Percentiles rank a stretch among this genome's conserved stretches.
phyloP scores from a whole-genome alignment of 2,329 filamentous ascomycete species.

The Cadophora sp. region DNA sequence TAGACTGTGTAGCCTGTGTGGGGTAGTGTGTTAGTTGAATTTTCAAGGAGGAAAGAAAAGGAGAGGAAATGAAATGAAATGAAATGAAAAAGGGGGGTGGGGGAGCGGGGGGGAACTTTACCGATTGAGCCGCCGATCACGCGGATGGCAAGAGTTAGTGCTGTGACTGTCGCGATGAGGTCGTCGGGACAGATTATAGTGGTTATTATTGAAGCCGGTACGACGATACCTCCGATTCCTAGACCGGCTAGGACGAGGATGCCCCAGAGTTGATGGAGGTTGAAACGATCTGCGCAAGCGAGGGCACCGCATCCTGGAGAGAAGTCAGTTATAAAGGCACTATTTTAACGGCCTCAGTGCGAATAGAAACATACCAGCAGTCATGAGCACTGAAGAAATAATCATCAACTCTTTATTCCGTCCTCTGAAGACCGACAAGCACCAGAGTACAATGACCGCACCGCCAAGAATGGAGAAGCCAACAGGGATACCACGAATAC shows the following conservation, averaged over 20 bases:
- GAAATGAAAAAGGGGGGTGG: no score
- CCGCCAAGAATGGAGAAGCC: slow-evolving; percentile 68
- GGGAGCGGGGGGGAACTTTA: neutral
- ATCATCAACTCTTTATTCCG: slow-evolving; percentile 67
- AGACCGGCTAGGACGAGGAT: slow-evolving; percentile 65
- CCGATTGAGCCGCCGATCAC: slow-evolving; percentile 64
- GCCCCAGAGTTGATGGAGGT: slow-evolving; percentile 60
- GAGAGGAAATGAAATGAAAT: neutral
- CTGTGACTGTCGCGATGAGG: slow-evolving; percentile 72
- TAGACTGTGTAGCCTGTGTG: slow-evolving; percentile 57
- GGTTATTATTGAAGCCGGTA: slow-evolving; percentile 72
- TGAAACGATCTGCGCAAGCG: slow-evolving; percentile 56
- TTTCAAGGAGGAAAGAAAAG: neutral
- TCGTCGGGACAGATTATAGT: slow-evolving; percentile 75
- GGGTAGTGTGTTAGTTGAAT: neutral
- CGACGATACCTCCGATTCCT: slow-evolving; percentile 73
- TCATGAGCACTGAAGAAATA: slow-evolving; percentile 67
- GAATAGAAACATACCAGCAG: slow-evolving; percentile 51
- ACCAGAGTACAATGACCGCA: slow-evolving; percentile 62
- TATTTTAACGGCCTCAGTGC: neutral
- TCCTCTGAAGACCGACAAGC: slow-evolving; percentile 63
- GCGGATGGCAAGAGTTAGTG: slow-evolving; percentile 71
- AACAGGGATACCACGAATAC: slow-evolving; percentile 69
- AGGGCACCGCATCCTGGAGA: slow-evolving; percentile 54
- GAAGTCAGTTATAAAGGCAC: neutral